A percentile compares a stretch with the other conserved stretches of the same genome.
Evolutionary conservation across 2,329 filamentous ascomycete genomes (phyloP).

Genomic region (Sordariomycetes sp.): DNA sequence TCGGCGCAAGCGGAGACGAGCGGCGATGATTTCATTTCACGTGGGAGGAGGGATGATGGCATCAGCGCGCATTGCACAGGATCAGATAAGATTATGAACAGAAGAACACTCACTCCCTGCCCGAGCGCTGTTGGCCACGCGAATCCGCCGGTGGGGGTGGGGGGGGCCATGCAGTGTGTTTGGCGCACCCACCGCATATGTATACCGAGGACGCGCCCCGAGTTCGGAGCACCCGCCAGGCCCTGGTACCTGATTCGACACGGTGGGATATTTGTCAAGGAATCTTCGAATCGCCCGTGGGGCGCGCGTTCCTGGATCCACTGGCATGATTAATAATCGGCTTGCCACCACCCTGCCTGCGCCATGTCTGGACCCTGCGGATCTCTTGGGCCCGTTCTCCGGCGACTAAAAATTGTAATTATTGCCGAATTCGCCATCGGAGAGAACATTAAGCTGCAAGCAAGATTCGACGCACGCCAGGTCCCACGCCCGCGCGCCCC

Average conservation of each 20-base stretch:
- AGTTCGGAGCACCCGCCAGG: background rate
- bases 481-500: background rate
- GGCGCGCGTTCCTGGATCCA: background rate
- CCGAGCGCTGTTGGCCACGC: background rate
- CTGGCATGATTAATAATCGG: background rate
- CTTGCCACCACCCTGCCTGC: background rate
- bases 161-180: too few relatives aligned
- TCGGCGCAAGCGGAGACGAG: slow-evolving; percentile 10
- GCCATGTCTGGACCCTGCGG: background rate
- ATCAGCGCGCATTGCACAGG: background rate
- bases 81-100: background rate
- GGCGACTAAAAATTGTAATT: background rate
- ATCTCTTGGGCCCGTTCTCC: background rate
- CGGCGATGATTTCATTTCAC: background rate
- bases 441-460: background rate
- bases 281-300: background rate
- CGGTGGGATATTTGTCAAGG: background rate
- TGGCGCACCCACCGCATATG: too few relatives aligned
- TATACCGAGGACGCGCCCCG: too few relatives aligned
- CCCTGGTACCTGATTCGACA: background rate
- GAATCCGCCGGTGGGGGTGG: background rate
- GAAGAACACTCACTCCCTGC: background rate
- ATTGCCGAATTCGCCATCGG: background rate
- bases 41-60: background rate
- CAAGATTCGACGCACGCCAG: background rate